These are phyloP conservation scores for Goffeauzyma gilvescens DNA, from an alignment of 768 basidiomycete genomes.

Conservation along the genomic window DNA sequence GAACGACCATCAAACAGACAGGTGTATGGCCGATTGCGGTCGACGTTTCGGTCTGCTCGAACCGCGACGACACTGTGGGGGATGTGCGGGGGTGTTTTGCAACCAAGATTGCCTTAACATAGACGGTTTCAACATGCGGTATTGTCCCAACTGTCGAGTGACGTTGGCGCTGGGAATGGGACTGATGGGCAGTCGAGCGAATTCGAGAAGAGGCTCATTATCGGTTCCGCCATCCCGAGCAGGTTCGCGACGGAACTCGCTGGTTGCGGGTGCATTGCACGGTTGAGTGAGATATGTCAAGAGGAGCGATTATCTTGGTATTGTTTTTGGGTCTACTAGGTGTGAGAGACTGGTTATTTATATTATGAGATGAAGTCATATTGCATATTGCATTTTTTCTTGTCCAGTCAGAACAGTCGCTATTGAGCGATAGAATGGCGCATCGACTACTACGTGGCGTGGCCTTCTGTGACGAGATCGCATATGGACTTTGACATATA, in stretches of 20 bases:
- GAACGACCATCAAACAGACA: slow-evolving; percentile 15
- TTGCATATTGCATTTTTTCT: too few species aligned
- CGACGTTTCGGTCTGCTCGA: slow-evolving; percentile 30
- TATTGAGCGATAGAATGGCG: too few species aligned
- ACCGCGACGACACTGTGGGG: slow-evolving; percentile 27
- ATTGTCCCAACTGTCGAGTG: slow-evolving; percentile 25
- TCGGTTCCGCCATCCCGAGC: neutral
- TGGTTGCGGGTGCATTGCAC: too few species aligned
- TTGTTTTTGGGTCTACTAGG: too few species aligned
- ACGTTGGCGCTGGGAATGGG: slow-evolving; percentile 17
- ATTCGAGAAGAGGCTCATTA: slow-evolving; percentile 5
- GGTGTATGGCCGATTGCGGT: slow-evolving; percentile 29
- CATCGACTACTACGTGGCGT: too few species aligned
- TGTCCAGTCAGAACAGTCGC: too few species aligned
- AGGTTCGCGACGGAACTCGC: neutral
- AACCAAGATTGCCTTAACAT: slow-evolving; percentile 10
- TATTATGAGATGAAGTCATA: too few species aligned
- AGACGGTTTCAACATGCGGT: slow-evolving; percentile 14
- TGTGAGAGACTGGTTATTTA: too few species aligned
- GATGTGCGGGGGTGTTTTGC: slow-evolving; percentile 31
- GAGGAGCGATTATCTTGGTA: too few species aligned
- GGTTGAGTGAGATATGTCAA: too few species aligned
- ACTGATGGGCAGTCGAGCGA: slow-evolving; percentile 7
- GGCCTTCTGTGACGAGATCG: too few species aligned
- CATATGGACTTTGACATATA: too few species aligned